Evolutionary conservation across 768 basidiomycete genomes (phyloP).

Genomic region (Sporobolomyces phaffii): DNA sequence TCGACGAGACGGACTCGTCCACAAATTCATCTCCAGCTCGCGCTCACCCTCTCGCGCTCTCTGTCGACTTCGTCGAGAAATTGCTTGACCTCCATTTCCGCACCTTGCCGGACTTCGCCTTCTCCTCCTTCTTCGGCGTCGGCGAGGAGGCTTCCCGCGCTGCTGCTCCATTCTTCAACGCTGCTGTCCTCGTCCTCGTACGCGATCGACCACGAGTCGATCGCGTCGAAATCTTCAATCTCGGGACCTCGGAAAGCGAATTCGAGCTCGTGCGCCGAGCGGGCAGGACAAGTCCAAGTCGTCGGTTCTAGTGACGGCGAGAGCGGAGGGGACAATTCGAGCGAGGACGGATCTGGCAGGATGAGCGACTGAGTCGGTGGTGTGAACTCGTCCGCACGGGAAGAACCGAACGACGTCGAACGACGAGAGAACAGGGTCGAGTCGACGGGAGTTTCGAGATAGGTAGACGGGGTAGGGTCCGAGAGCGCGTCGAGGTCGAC

Average conservation of each 20-base stretch:
- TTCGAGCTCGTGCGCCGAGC: background rate
- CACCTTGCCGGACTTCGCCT: too few species aligned
- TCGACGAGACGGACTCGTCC: too few species aligned
- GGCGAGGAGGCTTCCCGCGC: background rate
- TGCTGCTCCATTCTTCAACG: background rate
- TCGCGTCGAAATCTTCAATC: background rate
- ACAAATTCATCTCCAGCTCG: too few species aligned
- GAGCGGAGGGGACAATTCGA: conserved; percentile 3
- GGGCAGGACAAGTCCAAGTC: background rate
- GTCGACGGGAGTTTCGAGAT: background rate
- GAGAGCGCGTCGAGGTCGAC: background rate
- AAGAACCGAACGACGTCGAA: background rate
- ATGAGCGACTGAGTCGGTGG: conserved; percentile 18
- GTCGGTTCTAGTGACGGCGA: conserved; percentile 7
- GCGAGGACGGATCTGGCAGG: conserved; percentile 24
- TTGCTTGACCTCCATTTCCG: too few species aligned
- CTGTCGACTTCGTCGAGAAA: too few species aligned
- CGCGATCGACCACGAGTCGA: background rate
- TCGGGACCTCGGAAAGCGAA: background rate
- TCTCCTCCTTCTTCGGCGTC: background rate
- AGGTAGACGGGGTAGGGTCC: background rate
- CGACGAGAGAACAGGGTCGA: background rate
- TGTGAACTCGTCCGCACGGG: too few species aligned
- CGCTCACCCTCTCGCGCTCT: too few species aligned
- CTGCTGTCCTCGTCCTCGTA: background rate